phyloP scores from a whole-genome alignment of 345 rosid genomes.

The rapeseed (Brassica napus) region Da-Ae NC_063436.1:14358501-14359000 shows the following conservation, averaged over 20 bases:
- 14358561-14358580: too few species aligned
- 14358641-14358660: neutral
- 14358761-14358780: neutral
- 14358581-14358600: too few species aligned
- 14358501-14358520: neutral
- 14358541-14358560: neutral
- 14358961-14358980: constrained; percentile 17
- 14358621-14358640: neutral
- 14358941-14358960: constrained; percentile 33
- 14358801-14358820: constrained; percentile 15
- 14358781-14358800: constrained; percentile 26
- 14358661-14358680: neutral
- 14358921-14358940: constrained; percentile 2
- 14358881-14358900: constrained; percentile 1
- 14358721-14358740: constrained; percentile 31
- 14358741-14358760: constrained; percentile 25
- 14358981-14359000: constrained; percentile 23
- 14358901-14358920: neutral
- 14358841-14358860: neutral
- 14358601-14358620: neutral
- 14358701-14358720: constrained; percentile 21
- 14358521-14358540: neutral
- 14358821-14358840: constrained; percentile 5
- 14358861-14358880: neutral
- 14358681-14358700: neutral